Evolutionary conservation across 164 flowering plant species (phyloP).

Genomic region (Umbellularia californica): DNA sequence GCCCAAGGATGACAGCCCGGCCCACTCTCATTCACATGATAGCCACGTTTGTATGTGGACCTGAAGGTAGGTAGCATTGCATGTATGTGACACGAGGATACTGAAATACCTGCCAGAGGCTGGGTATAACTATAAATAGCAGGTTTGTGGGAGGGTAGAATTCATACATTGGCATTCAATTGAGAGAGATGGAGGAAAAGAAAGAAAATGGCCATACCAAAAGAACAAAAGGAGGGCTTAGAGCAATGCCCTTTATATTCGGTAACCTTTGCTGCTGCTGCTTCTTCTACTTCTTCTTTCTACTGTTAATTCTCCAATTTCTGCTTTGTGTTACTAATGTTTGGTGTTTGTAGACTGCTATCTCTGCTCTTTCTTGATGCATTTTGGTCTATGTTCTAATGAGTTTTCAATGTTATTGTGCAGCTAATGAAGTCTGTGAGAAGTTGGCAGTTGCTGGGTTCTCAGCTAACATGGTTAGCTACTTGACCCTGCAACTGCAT

Average conservation of each 20-base stretch:
- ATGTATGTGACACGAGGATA: neutral
- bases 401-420: constrained; percentile 6
- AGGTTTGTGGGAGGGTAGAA: neutral
- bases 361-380: neutral
- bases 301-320: neutral
- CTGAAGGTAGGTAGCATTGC: neutral
- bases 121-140: neutral
- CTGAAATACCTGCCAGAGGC: neutral
- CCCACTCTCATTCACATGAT: no score
- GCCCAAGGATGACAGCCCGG: no score
- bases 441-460: constrained; percentile 94
- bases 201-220: neutral
- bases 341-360: neutral
- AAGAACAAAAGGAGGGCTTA: constrained; percentile 50
- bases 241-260: constrained; percentile 85
- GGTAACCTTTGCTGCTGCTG: constrained; percentile 28
- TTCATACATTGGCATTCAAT: neutral
- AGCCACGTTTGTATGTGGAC: neutral
- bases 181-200: neutral
- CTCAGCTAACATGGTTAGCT: constrained; percentile 74
- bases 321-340: neutral
- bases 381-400: neutral
- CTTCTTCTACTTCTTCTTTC: neutral
- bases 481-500: constrained; percentile 73
- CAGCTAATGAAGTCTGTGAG: constrained; percentile 87